A percentile compares a stretch with the other conserved stretches of the same genome.
These are phyloP conservation scores for Euphorbia lathyris DNA, from an alignment of 345 rosid species.

Conservation along the genomic window DNA sequence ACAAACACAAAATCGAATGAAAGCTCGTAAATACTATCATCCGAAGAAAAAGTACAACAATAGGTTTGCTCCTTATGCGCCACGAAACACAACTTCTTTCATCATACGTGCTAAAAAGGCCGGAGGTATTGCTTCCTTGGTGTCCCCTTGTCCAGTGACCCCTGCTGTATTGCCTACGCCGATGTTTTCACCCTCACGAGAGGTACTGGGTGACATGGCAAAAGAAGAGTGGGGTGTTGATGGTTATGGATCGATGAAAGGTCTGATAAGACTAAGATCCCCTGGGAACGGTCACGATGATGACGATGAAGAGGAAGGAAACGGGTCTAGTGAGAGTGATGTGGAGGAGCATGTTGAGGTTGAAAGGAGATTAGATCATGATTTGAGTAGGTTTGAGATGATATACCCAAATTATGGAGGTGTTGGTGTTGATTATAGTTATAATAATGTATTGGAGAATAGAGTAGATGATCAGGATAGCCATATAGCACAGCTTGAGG, in stretches of 20 bases:
- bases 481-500: slow-evolving; percentile 87
- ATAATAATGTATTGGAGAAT: slow-evolving; percentile 77
- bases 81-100: slow-evolving; percentile 83
- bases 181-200: slow-evolving; percentile 73
- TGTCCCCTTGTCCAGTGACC: slow-evolving; percentile 92
- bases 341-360: slow-evolving; percentile 97
- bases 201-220: slow-evolving; percentile 90
- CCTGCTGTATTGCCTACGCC: slow-evolving; percentile 89
- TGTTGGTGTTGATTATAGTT: slow-evolving; percentile 29
- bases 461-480: slow-evolving; percentile 94
- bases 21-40: slow-evolving; percentile 66
- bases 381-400: slow-evolving; percentile 97
- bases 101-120: slow-evolving; percentile 85
- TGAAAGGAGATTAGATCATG: slow-evolving; percentile 93
- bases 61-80: slow-evolving; percentile 88
- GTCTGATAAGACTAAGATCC: slow-evolving; percentile 78
- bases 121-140: slow-evolving; percentile 89
- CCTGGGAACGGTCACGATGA: slow-evolving; percentile 67
- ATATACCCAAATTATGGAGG: slow-evolving; percentile 69
- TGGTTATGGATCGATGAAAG: slow-evolving; percentile 99
- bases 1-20: slow-evolving; percentile 69
- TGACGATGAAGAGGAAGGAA: slow-evolving; percentile 86
- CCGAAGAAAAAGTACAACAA: slow-evolving; percentile 60
- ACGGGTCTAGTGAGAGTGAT: slow-evolving; percentile 89
- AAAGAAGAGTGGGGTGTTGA: slow-evolving; percentile 99